A percentile compares a stretch with the other conserved stretches of the same genome.
Conservation (phyloP, 371 early-diverging fungal species). For the Furculomyces boomerangus region DNA sequence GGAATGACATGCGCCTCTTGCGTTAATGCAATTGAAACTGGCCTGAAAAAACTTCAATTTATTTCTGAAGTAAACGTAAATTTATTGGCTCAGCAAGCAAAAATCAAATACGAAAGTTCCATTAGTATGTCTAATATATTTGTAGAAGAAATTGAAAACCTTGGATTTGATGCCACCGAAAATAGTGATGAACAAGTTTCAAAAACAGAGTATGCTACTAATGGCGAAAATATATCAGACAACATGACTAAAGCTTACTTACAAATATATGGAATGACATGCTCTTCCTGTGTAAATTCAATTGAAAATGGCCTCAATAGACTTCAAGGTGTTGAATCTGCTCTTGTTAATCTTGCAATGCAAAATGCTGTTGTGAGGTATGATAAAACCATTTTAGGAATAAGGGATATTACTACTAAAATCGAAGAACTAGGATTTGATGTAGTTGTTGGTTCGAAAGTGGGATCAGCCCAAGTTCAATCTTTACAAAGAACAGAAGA, state of each 20-base stretch:
- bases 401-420: slow-evolving; percentile 55
- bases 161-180: slow-evolving; percentile 62
- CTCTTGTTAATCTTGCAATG: slow-evolving; percentile 54
- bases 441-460: slow-evolving; percentile 45
- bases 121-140: slow-evolving; percentile 25
- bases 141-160: slow-evolving; percentile 41
- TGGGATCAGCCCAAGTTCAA: slow-evolving; percentile 66
- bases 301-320: slow-evolving; percentile 47
- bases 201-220: slow-evolving; percentile 5
- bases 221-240: slow-evolving; percentile 11
- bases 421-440: slow-evolving; percentile 76
- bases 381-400: slow-evolving; percentile 37
- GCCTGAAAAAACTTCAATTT: slow-evolving; percentile 27
- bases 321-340: slow-evolving; percentile 39
- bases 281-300: slow-evolving; percentile 54
- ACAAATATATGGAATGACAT: slow-evolving; percentile 84
- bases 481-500: slow-evolving; percentile 71
- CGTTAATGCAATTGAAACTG: slow-evolving; percentile 55
- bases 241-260: slow-evolving; percentile 24
- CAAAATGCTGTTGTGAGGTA: slow-evolving; percentile 51
- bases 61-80: slow-evolving; percentile 36
- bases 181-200: slow-evolving; percentile 10
- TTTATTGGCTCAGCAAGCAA: slow-evolving; percentile 66
- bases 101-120: slow-evolving; percentile 37
- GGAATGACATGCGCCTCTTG: slow-evolving; percentile 86